Conservation (phyloP, 352 stramenopile species). For the Phytophthora brassicae region DNA sequence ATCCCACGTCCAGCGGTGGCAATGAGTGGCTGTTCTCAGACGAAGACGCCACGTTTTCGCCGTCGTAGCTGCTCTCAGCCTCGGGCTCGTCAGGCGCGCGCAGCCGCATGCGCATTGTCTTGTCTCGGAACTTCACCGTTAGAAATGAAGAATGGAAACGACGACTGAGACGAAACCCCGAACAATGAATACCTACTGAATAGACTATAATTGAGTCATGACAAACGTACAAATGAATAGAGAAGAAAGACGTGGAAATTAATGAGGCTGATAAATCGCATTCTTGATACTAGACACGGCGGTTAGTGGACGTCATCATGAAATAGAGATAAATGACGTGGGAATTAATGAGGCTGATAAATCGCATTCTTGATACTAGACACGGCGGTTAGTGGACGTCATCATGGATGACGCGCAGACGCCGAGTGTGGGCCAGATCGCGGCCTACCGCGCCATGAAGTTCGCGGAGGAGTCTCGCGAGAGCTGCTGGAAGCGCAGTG, state of each 20-base stretch:
- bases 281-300: not conserved
- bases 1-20: conserved; percentile 65
- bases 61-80: conserved; percentile 38
- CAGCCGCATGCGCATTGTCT: conserved; percentile 60
- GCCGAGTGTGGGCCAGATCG: conserved; percentile 39
- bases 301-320: conserved; percentile 10
- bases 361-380: not conserved
- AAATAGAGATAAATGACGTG: not conserved
- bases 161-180: not conserved
- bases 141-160: not conserved
- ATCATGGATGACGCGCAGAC: conserved; percentile 23
- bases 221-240: not conserved
- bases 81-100: conserved; percentile 62
- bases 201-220: not conserved
- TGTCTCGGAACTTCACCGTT: conserved; percentile 6
- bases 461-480: conserved; percentile 83
- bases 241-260: not conserved
- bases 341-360: not conserved
- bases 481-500: conserved; percentile 84
- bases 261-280: not conserved
- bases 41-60: conserved; percentile 12
- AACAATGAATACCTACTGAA: not conserved
- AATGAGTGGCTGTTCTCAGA: conserved; percentile 24
- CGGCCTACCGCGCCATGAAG: conserved; percentile 51
- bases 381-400: not conserved